Evolutionary conservation across 805 yeast genomes (phyloP).

Genomic region (Myxozyma kluyveri): DNA sequence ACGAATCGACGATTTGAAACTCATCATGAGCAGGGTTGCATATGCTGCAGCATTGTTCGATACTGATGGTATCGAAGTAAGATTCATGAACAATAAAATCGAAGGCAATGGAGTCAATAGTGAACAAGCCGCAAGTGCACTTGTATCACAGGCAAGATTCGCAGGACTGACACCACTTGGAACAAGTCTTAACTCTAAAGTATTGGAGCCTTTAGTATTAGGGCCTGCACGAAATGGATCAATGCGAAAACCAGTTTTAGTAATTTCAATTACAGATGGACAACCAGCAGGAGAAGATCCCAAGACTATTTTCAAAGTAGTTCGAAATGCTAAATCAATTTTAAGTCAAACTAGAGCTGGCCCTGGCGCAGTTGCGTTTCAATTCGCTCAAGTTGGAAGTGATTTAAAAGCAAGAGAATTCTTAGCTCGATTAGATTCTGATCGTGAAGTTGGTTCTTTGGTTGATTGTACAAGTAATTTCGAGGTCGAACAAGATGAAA

Average conservation of each 20-base stretch:
- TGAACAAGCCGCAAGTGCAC: constrained; percentile 31
- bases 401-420: constrained; percentile 36
- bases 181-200: constrained; percentile 30
- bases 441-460: constrained; percentile 34
- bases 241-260: constrained; percentile 35
- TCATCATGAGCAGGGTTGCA: constrained; percentile 33
- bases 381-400: constrained; percentile 38
- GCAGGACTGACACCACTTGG: constrained; percentile 37
- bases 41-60: constrained; percentile 36
- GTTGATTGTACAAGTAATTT: constrained; percentile 36
- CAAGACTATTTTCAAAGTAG: constrained; percentile 30
- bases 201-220: constrained; percentile 35
- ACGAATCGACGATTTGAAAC: constrained; percentile 36
- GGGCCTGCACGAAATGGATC: constrained; percentile 29
- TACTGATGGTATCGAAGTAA: constrained; percentile 36
- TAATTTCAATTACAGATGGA: constrained; percentile 38
- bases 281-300: constrained; percentile 37
- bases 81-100: constrained; percentile 35
- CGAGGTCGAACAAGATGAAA: constrained; percentile 37
- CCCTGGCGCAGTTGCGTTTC: constrained; percentile 37
- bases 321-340: constrained; percentile 31
- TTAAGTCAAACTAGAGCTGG: constrained; percentile 32
- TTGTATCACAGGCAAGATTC: constrained; percentile 32
- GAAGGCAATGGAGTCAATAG: constrained; percentile 32
- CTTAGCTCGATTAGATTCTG: constrained; percentile 33